A percentile compares a stretch with the other conserved stretches of the same genome.
phyloP scores from a whole-genome alignment of 2,329 filamentous ascomycete genomes.

The Ilyonectria sp. region DNA sequence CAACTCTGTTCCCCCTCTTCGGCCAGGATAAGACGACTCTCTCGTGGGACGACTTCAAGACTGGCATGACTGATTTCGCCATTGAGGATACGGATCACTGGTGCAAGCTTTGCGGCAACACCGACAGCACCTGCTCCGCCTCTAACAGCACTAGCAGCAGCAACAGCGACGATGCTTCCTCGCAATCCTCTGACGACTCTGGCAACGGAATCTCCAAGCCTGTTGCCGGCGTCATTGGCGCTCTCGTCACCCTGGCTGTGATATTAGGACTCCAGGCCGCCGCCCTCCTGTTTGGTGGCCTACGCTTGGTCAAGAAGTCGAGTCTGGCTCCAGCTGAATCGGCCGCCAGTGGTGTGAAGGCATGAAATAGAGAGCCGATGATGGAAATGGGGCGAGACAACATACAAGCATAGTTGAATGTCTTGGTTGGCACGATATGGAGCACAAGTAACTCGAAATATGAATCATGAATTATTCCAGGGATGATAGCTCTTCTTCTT shows the following conservation, averaged over 20 bases:
- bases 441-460: not conserved
- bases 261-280: slow-evolving; percentile 63
- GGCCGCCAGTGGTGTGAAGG: slow-evolving; percentile 42
- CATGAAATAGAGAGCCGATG: slow-evolving; percentile 21
- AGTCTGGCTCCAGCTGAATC: slow-evolving; percentile 44
- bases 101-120: slow-evolving; percentile 84
- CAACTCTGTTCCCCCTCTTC: slow-evolving; percentile 70
- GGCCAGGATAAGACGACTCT: slow-evolving; percentile 70
- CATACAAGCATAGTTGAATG: not conserved
- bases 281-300: slow-evolving; percentile 59
- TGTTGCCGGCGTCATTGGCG: slow-evolving; percentile 88
- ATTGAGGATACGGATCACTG: slow-evolving; percentile 76
- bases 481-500: not conserved
- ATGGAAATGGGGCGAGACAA: no score
- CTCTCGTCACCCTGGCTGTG: slow-evolving; percentile 72
- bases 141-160: slow-evolving; percentile 43
- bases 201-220: slow-evolving; percentile 72
- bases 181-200: slow-evolving; percentile 37
- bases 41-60: slow-evolving; percentile 78
- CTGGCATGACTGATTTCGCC: slow-evolving; percentile 75
- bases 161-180: slow-evolving; percentile 41
- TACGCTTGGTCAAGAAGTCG: slow-evolving; percentile 66
- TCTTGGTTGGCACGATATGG: not conserved
- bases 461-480: not conserved
- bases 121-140: slow-evolving; percentile 71